These are phyloP conservation scores for Mangifera indica DNA, from an alignment of 345 rosid genomes.

Conservation along the genomic window DNA sequence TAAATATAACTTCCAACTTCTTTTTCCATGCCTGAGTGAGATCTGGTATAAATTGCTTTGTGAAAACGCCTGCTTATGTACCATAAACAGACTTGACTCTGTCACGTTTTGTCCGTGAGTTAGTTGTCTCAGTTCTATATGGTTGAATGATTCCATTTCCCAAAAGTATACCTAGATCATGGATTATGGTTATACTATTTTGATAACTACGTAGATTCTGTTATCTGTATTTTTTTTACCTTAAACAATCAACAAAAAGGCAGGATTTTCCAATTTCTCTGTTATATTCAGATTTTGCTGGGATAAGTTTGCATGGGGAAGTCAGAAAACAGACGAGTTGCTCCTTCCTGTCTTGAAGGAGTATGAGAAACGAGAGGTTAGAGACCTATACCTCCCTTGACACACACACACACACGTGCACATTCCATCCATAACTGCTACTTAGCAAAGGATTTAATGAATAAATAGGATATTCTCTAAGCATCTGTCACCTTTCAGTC, in stretches of 20 bases:
- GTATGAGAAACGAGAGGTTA: conserved; percentile 86
- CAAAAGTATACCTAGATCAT: neutral
- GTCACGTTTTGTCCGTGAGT: neutral
- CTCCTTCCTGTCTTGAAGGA: conserved; percentile 86
- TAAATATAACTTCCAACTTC: neutral
- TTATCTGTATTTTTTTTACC: neutral
- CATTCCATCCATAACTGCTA: neutral
- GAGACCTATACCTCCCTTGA: neutral
- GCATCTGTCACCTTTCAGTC: neutral
- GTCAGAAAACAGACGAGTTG: conserved; percentile 79
- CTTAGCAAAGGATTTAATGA: conserved; percentile 1
- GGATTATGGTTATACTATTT: neutral
- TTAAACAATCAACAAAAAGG: neutral
- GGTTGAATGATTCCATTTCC: neutral
- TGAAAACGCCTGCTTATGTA: neutral
- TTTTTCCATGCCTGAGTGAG: neutral
- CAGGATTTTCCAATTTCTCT: neutral
- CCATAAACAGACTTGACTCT: neutral
- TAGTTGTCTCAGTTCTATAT: neutral
- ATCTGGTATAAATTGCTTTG: neutral
- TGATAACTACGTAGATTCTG: neutral
- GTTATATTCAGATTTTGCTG: conserved; percentile 69
- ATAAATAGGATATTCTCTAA: neutral
- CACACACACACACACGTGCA: too few relatives aligned
- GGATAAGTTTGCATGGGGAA: conserved; percentile 91